These are phyloP conservation scores for Cryptosporidium felis DNA, from an alignment of 169 alveolate genomes.

Conservation along the genomic window DNA sequence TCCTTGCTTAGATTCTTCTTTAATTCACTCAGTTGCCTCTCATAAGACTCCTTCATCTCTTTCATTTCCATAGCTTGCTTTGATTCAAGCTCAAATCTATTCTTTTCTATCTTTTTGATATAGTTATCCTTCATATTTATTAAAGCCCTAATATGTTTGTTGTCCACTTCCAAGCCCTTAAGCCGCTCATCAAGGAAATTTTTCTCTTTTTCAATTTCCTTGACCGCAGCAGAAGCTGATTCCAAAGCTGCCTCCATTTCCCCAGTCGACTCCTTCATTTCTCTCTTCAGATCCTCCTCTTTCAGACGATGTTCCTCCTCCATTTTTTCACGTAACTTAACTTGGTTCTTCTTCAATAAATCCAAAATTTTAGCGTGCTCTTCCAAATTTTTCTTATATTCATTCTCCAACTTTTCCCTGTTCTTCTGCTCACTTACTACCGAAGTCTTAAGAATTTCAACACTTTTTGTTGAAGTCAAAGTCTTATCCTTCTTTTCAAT, in stretches of 20 bases:
- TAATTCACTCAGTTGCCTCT: constrained; percentile 32
- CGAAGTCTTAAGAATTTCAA: background rate
- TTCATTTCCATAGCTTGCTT: constrained; percentile 37
- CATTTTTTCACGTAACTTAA: constrained; percentile 47
- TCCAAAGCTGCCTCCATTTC: constrained; percentile 52
- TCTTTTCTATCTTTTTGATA: constrained; percentile 54
- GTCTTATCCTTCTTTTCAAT: constrained; percentile 47
- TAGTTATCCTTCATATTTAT: constrained; percentile 61
- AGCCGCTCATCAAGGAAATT: constrained; percentile 33
- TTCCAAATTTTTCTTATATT: constrained; percentile 55
- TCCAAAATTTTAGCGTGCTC: constrained; percentile 66
- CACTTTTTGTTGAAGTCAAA: background rate
- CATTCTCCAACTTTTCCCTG: constrained; percentile 42
- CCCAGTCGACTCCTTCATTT: constrained; percentile 5
- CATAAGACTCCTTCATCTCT: constrained; percentile 54
- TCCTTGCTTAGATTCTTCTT: constrained; percentile 33
- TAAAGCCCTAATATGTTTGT: constrained; percentile 24
- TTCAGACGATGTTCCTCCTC: constrained; percentile 46
- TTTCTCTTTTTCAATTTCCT: constrained; percentile 46
- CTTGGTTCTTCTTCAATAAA: constrained; percentile 52
- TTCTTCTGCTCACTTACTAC: constrained; percentile 19
- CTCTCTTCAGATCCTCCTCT: background rate
- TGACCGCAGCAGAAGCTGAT: constrained; percentile 43
- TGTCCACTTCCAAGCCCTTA: constrained; percentile 22
- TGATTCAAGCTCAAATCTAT: constrained; percentile 28